Percentiles rank a stretch among this genome's conserved stretches.
These are phyloP conservation scores for Evansstolkia leycettana DNA, from an alignment of 495 filamentous ascomycete species.

Conservation along the genomic window DNA sequence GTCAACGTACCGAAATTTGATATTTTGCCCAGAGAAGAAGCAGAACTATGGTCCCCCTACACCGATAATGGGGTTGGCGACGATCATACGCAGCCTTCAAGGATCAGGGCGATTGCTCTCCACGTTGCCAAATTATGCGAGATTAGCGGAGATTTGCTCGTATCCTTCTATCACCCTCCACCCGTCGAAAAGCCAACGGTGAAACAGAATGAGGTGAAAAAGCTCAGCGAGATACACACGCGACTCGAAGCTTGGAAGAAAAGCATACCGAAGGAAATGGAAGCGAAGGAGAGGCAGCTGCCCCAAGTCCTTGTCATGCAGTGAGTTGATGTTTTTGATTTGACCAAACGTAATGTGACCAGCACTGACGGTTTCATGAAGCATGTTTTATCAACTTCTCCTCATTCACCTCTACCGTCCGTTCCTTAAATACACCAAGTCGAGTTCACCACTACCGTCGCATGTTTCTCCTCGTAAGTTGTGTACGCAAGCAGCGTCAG, in stretches of 20 bases:
- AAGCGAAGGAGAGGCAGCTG: constrained; percentile 79
- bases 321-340: constrained; percentile 40
- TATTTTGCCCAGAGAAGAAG: constrained; percentile 81
- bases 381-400: constrained; percentile 95
- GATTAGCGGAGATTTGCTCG: constrained; percentile 82
- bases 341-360: not conserved
- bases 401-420: constrained; percentile 96
- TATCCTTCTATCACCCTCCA: constrained; percentile 80
- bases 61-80: constrained; percentile 67
- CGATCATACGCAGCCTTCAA: constrained; percentile 61
- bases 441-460: constrained; percentile 67
- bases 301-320: constrained; percentile 90
- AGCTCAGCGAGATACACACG: constrained; percentile 80
- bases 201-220: constrained; percentile 79
- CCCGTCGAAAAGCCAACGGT: constrained; percentile 44
- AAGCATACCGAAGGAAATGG: constrained; percentile 73
- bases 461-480: constrained; percentile 86
- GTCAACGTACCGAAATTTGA: constrained; percentile 81
- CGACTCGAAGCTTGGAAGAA: constrained; percentile 87
- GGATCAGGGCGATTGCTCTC: constrained; percentile 70
- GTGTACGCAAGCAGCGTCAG: constrained; percentile 76
- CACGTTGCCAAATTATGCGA: constrained; percentile 79
- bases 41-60: constrained; percentile 77
- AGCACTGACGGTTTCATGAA: constrained; percentile 26
- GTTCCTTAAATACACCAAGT: constrained; percentile 79